These are phyloP conservation scores for Cornus kousa DNA, from an alignment of 148 eudicot species.

Conservation along the genomic window DNA sequence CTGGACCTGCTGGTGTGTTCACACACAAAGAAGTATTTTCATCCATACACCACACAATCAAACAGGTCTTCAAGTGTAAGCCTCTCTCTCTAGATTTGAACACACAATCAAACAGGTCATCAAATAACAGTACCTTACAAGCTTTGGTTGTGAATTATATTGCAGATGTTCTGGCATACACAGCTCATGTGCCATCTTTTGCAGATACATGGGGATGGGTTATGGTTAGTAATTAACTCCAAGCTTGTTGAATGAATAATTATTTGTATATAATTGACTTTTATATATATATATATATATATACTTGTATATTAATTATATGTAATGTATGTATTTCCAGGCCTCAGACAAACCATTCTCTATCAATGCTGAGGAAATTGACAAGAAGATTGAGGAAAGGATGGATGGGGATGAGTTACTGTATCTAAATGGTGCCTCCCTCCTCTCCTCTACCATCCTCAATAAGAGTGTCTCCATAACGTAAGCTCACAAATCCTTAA, in stretches of 20 bases:
- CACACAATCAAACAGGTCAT: too few relatives aligned
- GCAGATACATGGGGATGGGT: slow-evolving; percentile 96
- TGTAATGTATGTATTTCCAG: slow-evolving; percentile 20
- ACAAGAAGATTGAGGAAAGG: slow-evolving; percentile 48
- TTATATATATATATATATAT: background rate
- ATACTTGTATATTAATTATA: background rate
- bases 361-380: slow-evolving; percentile 46
- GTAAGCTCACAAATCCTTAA: slow-evolving; percentile 26
- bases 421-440: slow-evolving; percentile 57
- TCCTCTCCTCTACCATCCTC: slow-evolving; percentile 52
- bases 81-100: background rate
- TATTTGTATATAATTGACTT: background rate
- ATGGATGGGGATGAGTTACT: slow-evolving; percentile 48
- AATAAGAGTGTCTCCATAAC: slow-evolving; percentile 55
- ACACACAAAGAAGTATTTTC: slow-evolving; percentile 80
- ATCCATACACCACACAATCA: slow-evolving; percentile 70
- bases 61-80: slow-evolving; percentile 77
- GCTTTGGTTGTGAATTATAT: background rate
- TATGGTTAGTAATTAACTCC: slow-evolving; percentile 40
- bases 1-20: slow-evolving; percentile 83
- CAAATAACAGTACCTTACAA: too few relatives aligned
- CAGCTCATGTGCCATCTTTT: slow-evolving; percentile 83
- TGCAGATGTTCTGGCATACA: slow-evolving; percentile 70
- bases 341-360: slow-evolving; percentile 64
- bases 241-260: background rate